phyloP scores from a whole-genome alignment of 345 rosid species.

The Hypericum androsaemum region DNA sequence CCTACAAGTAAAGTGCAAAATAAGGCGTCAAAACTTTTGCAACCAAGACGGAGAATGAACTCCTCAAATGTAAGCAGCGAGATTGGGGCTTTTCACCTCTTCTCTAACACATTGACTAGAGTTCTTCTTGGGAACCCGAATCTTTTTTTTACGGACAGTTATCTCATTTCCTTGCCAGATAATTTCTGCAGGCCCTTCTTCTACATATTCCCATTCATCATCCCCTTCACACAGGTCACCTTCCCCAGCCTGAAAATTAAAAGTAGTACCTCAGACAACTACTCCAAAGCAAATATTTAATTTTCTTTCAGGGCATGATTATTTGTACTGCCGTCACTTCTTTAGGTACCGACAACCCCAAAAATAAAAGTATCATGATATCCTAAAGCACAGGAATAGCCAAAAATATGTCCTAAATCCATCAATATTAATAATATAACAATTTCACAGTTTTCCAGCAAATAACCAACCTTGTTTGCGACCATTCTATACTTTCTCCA shows the following conservation, averaged over 20 bases:
- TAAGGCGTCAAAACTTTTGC: not conserved
- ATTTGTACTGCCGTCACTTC: too few relatives aligned
- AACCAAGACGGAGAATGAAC: not conserved
- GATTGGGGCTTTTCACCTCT: conserved; percentile 32
- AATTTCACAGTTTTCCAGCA: too few relatives aligned
- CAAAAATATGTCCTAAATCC: too few relatives aligned
- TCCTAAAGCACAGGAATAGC: too few relatives aligned
- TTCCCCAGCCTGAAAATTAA: conserved; percentile 27
- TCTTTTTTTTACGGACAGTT: conserved; percentile 62
- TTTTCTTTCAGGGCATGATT: too few relatives aligned
- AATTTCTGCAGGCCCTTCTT: conserved; percentile 87
- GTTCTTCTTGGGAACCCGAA: conserved; percentile 58
- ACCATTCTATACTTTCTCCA: too few relatives aligned
- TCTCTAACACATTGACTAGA: conserved; percentile 14
- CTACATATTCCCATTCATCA: conserved; percentile 75
- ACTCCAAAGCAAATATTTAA: too few relatives aligned
- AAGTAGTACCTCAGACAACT: too few relatives aligned
- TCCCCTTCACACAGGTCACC: conserved; percentile 34
- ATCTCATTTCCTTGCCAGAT: conserved; percentile 90
- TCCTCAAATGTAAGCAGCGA: not conserved
- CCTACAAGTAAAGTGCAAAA: conserved; percentile 30
- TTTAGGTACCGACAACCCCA: too few relatives aligned
- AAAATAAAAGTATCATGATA: too few relatives aligned
- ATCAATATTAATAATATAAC: too few relatives aligned
- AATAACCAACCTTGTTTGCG: too few relatives aligned